Base-by-base conservation (phyloP, 805 yeast genomes). In the Metschnikowia sp. region DNA sequence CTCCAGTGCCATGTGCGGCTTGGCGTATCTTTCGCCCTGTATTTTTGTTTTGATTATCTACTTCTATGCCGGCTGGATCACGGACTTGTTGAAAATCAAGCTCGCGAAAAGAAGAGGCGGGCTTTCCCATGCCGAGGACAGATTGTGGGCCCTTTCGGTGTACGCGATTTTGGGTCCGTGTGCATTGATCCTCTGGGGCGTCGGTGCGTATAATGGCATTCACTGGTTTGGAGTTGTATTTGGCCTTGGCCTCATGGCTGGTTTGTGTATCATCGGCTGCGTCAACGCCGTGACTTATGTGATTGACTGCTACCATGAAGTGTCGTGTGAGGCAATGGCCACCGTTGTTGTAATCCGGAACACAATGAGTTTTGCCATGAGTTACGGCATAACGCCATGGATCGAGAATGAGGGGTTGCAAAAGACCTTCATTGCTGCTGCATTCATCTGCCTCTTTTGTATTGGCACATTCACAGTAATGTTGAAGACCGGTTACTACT, bases 361-460 rank as follows among this genome's bases (percentile, higher is more conserved):
- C 59, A 65, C 76, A 13, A 75, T 82, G 75, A 76, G 79, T 12
- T 83, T 83, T 57, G 83, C 79, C 3, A 74, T 79, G 62, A 77
- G 76, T 42, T 82, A 82, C 49, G 86, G 83, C 28, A 72, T 80
- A 48, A 80, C 83, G 2, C 78, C 81, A 13, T 83, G 85, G 82
- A 67, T 81, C 32, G 62, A 56, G 3, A 70, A 75, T 52, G 62
- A 70, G 43, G 87, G 87, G 1, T 65, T 72, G 45, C 79, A 81
- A 54, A 75, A 80, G 55, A 72, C 83, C 13, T 82, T 81, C 51
- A 73, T 82, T 41, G 76, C 79, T 1, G 77, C 82, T 10, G 84
- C 79, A 1, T 76, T 77, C 46, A 70, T 81, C 52, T 72, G 79
- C 43, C 60, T 81, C 33, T 72, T 72, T 50, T 67, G 77, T 51